Percentiles rank a stretch among this genome's conserved stretches.
Conservation (phyloP, 1,139 yeast species). For the Lodderomyces beijingensis region DNA sequence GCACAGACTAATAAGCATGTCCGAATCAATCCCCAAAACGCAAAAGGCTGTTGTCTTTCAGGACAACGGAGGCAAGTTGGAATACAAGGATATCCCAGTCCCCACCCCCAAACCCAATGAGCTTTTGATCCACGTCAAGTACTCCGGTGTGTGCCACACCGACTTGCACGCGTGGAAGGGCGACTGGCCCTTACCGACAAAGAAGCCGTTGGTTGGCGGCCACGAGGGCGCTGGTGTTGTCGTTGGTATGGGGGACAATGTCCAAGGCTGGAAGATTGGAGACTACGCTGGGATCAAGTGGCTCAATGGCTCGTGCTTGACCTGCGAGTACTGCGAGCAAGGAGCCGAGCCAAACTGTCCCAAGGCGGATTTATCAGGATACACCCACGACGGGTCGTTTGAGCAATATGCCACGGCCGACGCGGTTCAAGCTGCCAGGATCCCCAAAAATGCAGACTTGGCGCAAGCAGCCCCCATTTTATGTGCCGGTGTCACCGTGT, state of each 20-base stretch:
- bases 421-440: constrained; percentile 79
- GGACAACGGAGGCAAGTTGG: constrained; percentile 40
- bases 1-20: too few species aligned
- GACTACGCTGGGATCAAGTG: constrained; percentile 73
- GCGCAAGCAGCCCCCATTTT: constrained; percentile 74
- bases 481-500: constrained; percentile 80
- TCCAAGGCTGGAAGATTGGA: constrained; percentile 63
- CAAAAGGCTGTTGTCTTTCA: constrained; percentile 40
- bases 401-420: constrained; percentile 81
- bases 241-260: constrained; percentile 67
- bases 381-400: constrained; percentile 78
- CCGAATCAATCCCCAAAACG: constrained; percentile 24
- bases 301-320: constrained; percentile 69
- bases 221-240: constrained; percentile 84
- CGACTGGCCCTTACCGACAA: constrained; percentile 68
- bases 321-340: constrained; percentile 64
- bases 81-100: constrained; percentile 61
- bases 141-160: constrained; percentile 78
- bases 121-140: constrained; percentile 61
- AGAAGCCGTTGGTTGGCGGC: constrained; percentile 74
- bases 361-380: constrained; percentile 66
- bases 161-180: constrained; percentile 81
- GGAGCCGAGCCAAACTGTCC: constrained; percentile 67
- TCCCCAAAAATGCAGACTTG: constrained; percentile 66
- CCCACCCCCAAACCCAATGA: constrained; percentile 68